Evolutionary conservation across 768 basidiomycete species (phyloP).

Genomic region (Suillus cothurnatus): DNA sequence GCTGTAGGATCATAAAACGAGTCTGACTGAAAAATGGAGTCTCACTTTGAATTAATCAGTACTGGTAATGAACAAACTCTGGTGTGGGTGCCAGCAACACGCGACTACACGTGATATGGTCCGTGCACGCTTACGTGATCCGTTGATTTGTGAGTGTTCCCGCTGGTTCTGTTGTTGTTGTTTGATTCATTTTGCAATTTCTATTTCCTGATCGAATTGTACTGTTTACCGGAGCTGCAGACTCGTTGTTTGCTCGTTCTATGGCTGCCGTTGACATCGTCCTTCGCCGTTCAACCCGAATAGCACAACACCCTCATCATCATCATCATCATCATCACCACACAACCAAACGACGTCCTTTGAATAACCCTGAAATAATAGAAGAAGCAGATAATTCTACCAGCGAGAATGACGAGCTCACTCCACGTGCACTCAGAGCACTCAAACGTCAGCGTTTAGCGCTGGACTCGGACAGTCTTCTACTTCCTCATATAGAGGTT

Average conservation of each 20-base stretch:
- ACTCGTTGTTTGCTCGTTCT: not conserved
- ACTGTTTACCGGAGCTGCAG: not conserved
- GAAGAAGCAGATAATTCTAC: not conserved
- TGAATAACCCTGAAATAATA: not conserved
- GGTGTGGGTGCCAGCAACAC: too few species aligned
- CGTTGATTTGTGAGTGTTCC: constrained; percentile 1
- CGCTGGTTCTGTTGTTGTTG: constrained; percentile 1
- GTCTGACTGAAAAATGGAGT: too few species aligned
- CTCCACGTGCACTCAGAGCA: constrained; percentile 35
- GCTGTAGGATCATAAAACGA: too few species aligned
- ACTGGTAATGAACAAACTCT: too few species aligned
- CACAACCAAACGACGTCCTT: constrained; percentile 2
- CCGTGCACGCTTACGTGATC: constrained; percentile 5
- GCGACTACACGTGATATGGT: not conserved
- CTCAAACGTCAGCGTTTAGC: constrained; percentile 36
- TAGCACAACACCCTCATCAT: constrained; percentile 9
- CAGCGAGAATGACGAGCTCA: constrained; percentile 16
- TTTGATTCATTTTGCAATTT: constrained; percentile 3
- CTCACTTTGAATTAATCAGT: too few species aligned
- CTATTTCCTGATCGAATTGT: constrained; percentile 5
- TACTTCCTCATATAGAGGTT: constrained; percentile 13
- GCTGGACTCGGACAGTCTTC: constrained; percentile 31
- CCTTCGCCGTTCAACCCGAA: constrained; percentile 7
- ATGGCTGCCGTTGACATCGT: constrained; percentile 9
- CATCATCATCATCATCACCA: not conserved